Percentiles rank a stretch among this genome's conserved stretches.
Conservation (phyloP, 78 protist species). For the Dictyostelium firmibasis region DNA sequence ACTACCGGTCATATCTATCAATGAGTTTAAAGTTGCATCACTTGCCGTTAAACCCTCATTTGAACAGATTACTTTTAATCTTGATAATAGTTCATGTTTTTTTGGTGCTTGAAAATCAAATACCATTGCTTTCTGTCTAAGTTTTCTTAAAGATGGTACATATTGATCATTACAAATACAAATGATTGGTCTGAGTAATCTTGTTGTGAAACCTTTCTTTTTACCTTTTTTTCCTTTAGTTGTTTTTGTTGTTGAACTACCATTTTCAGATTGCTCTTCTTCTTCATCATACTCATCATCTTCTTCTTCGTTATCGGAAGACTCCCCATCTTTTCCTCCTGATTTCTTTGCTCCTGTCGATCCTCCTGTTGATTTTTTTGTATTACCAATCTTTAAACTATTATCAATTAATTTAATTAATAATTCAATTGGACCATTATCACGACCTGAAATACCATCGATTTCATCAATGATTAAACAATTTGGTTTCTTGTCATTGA, state of each 20-base stretch:
- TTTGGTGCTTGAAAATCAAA: conserved; percentile 61
- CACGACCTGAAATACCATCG: conserved; percentile 88
- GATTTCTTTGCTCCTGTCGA: background rate
- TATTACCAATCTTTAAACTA: background rate
- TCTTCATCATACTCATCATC: background rate
- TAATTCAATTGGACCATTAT: conserved; percentile 62
- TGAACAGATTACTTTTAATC: conserved; percentile 70
- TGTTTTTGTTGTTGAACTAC: background rate
- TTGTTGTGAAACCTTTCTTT: background rate
- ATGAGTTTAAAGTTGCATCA: conserved; percentile 9
- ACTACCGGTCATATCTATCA: conserved; percentile 49
- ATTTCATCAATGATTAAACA: conserved; percentile 91
- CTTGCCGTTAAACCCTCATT: conserved; percentile 34
- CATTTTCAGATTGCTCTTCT: background rate
- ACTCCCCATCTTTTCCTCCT: background rate
- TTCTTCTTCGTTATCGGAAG: background rate
- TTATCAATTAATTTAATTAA: conserved; percentile 18
- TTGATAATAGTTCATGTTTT: conserved; percentile 1
- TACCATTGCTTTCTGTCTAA: conserved; percentile 68
- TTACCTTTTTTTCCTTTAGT: background rate
- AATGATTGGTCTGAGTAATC: conserved; percentile 84
- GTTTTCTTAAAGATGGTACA: conserved; percentile 68
- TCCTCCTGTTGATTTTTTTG: background rate
- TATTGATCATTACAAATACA: conserved; percentile 91
- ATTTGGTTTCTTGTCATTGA: conserved; percentile 50